Conservation (phyloP, 129 eudicot genomes). For the Lactuca saligna region DNA sequence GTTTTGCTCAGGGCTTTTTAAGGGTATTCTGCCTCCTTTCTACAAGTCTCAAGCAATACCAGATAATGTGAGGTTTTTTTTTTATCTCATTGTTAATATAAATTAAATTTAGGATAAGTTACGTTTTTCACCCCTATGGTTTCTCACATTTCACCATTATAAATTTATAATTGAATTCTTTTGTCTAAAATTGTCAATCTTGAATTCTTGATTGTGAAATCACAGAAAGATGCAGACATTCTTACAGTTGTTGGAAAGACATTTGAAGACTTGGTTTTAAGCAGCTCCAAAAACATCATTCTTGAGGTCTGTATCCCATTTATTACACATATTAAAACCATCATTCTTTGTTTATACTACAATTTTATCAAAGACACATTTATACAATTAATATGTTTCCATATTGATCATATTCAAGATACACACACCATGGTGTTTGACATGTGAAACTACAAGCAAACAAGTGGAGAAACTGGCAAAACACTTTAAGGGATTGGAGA, state of each 20-base stretch:
- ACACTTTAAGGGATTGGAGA: constrained; percentile 82
- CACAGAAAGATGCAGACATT: constrained; percentile 63
- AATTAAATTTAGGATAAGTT: background rate
- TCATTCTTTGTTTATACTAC: constrained; percentile 2
- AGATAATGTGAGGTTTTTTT: constrained; percentile 72
- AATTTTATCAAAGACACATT: background rate
- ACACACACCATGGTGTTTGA: constrained; percentile 91
- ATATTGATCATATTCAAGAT: constrained; percentile 46
- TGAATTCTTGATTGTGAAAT: constrained; percentile 13
- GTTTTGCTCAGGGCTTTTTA: constrained; percentile 58
- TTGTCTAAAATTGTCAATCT: background rate
- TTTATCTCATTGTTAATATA: background rate
- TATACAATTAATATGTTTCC: background rate
- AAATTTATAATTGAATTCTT: background rate
- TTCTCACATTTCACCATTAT: background rate
- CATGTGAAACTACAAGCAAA: constrained; percentile 82
- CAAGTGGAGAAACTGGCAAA: constrained; percentile 85
- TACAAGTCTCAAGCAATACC: constrained; percentile 88
- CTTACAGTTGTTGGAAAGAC: constrained; percentile 80
- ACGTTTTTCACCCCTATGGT: constrained; percentile 4
- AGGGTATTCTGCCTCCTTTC: constrained; percentile 53
- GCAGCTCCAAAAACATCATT: constrained; percentile 63
- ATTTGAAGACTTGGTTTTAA: constrained; percentile 69
- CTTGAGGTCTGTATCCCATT: constrained; percentile 59
- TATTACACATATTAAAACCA: constrained; percentile 1